Percentiles rank a stretch among this genome's conserved stretches.
Conservation (phyloP, 2,329 filamentous ascomycete species). For the Colletotrichum euphorbiae region DNA sequence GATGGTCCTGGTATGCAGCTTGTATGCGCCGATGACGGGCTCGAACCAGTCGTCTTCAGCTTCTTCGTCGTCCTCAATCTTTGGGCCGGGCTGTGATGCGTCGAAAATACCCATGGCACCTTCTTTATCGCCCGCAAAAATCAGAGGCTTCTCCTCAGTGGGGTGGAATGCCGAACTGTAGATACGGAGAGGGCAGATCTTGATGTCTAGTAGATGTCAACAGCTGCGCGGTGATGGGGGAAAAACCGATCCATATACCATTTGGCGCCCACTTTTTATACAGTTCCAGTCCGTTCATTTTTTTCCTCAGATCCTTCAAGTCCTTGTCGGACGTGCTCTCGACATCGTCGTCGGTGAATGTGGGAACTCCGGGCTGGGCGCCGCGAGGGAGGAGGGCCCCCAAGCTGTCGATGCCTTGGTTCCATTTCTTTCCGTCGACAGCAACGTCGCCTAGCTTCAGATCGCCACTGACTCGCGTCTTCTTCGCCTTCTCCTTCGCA, state of each 20-base stretch:
- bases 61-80: slow-evolving; percentile 73
- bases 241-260: slow-evolving; percentile 59
- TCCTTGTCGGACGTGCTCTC: slow-evolving; percentile 82
- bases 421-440: slow-evolving; percentile 83
- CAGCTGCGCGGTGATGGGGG: neutral
- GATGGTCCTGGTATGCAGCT: slow-evolving; percentile 90
- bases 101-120: slow-evolving; percentile 93
- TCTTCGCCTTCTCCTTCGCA: slow-evolving; percentile 67
- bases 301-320: slow-evolving; percentile 77
- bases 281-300: slow-evolving; percentile 80
- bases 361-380: slow-evolving; percentile 84
- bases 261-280: slow-evolving; percentile 89
- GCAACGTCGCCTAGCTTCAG: slow-evolving; percentile 81
- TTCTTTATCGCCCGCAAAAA: slow-evolving; percentile 95
- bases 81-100: slow-evolving; percentile 74
- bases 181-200: slow-evolving; percentile 87
- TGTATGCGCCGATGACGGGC: slow-evolving; percentile 88
- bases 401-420: slow-evolving; percentile 74
- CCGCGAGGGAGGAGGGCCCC: slow-evolving; percentile 69
- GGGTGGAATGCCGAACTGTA: slow-evolving; percentile 93
- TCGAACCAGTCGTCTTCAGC: slow-evolving; percentile 68
- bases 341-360: slow-evolving; percentile 87
- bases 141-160: slow-evolving; percentile 82
- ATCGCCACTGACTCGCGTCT: slow-evolving; percentile 62
- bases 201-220: slow-evolving; percentile 72